phyloP scores from a whole-genome alignment of 2,329 filamentous ascomycete species.

The Alternaria sp. region DNA sequence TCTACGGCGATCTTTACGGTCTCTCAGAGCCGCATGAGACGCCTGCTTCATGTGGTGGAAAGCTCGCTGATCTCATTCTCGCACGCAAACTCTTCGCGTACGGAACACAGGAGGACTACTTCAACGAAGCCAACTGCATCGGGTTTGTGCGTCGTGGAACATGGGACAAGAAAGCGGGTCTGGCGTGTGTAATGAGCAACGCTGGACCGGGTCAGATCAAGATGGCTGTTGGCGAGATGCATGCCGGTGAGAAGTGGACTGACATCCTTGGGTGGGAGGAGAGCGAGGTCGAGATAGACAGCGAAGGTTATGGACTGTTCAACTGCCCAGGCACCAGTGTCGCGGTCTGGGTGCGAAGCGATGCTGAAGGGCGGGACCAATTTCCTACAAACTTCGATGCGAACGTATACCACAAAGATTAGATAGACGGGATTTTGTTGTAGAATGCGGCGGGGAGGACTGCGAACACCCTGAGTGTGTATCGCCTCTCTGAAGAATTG shows the following conservation, averaged over 20 bases:
- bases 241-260: conserved; percentile 67
- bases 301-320: conserved; percentile 66
- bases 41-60: conserved; percentile 59
- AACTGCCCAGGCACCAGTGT: conserved; percentile 57
- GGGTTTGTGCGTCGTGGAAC: conserved; percentile 65
- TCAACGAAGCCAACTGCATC: conserved; percentile 65
- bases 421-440: neutral
- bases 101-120: conserved; percentile 69
- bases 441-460: neutral
- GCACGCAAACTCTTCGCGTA: conserved; percentile 71
- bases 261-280: conserved; percentile 65
- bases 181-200: conserved; percentile 60
- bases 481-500: neutral
- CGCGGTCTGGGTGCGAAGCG: conserved; percentile 66
- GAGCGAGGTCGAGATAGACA: conserved; percentile 64
- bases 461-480: neutral
- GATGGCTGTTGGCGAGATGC: conserved; percentile 67
- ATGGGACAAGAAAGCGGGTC: conserved; percentile 56
- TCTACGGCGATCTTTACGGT: conserved; percentile 74
- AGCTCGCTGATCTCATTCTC: conserved; percentile 65
- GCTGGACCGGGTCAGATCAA: conserved; percentile 53
- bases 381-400: conserved; percentile 46
- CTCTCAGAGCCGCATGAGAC: conserved; percentile 62
- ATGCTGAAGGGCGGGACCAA: conserved; percentile 55
- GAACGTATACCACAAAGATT: conserved; percentile 40